phyloP scores from a whole-genome alignment of 1,139 yeast genomes.

The Geotrichum phurueaensis region DNA sequence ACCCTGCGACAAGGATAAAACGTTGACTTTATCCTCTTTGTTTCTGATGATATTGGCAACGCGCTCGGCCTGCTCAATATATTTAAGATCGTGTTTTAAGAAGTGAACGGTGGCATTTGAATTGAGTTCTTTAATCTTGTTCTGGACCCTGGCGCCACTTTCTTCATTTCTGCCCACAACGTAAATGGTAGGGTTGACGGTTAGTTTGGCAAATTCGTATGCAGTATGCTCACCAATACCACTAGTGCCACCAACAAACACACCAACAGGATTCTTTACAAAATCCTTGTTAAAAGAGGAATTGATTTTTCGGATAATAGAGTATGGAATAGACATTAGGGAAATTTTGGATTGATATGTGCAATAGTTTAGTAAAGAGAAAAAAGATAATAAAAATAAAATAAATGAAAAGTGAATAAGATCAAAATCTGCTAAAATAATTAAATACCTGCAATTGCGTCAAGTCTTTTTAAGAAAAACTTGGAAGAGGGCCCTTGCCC shows the following conservation, averaged over 20 bases:
- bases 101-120: slow-evolving; percentile 25
- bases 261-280: slow-evolving; percentile 26
- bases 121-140: slow-evolving; percentile 26
- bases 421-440: too few relatives aligned
- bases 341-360: neutral
- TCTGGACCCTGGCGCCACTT: slow-evolving; percentile 24
- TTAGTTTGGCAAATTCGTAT: slow-evolving; percentile 29
- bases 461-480: too few relatives aligned
- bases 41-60: slow-evolving; percentile 21
- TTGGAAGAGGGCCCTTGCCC: too few relatives aligned
- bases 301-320: slow-evolving; percentile 5
- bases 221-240: slow-evolving; percentile 34
- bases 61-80: slow-evolving; percentile 28
- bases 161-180: slow-evolving; percentile 30
- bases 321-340: slow-evolving; percentile 6
- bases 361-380: neutral
- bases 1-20: slow-evolving; percentile 28
- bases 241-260: slow-evolving; percentile 33
- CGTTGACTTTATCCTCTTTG: slow-evolving; percentile 29
- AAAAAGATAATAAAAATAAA: neutral
- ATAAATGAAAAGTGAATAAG: too few relatives aligned
- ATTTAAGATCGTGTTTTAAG: slow-evolving; percentile 26
- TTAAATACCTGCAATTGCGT: too few relatives aligned
- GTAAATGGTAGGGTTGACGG: slow-evolving; percentile 30
- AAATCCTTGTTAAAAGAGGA: slow-evolving; percentile 5